Conservation (phyloP, 257 asterid species). For the Solanum chaucha region DNA sequence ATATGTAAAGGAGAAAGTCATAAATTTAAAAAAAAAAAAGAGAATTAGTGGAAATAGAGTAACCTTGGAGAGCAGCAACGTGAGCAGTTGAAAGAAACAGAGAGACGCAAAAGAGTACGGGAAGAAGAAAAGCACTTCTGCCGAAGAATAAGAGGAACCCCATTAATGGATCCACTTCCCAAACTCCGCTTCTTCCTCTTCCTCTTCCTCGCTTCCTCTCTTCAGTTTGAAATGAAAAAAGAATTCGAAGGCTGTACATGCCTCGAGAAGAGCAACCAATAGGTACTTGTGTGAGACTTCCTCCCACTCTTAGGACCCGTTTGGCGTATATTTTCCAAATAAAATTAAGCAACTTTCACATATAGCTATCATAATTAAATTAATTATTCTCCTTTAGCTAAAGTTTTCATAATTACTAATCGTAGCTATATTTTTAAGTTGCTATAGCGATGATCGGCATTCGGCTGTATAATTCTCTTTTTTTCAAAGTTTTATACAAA, state of each 20-base stretch:
- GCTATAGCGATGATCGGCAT: too few relatives aligned
- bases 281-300: neutral
- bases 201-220: neutral
- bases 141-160: neutral
- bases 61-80: neutral
- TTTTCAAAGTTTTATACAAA: too few relatives aligned
- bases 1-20: neutral
- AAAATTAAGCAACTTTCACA: too few relatives aligned
- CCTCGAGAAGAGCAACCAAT: neutral
- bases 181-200: neutral
- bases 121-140: neutral
- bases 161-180: neutral
- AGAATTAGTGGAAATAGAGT: neutral
- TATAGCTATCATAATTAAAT: too few relatives aligned
- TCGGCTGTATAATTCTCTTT: too few relatives aligned
- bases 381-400: too few relatives aligned
- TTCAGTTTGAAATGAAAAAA: neutral
- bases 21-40: too few relatives aligned
- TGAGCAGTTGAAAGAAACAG: neutral
- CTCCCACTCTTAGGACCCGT: neutral
- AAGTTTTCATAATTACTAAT: too few relatives aligned
- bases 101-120: neutral
- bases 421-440: too few relatives aligned
- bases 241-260: neutral
- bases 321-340: too few relatives aligned